Evolutionary conservation across 768 basidiomycete species (phyloP), one percentile per base, ranked within the genome.

Genomic region (button mushroom (Agaricus bisporus)): DNA sequence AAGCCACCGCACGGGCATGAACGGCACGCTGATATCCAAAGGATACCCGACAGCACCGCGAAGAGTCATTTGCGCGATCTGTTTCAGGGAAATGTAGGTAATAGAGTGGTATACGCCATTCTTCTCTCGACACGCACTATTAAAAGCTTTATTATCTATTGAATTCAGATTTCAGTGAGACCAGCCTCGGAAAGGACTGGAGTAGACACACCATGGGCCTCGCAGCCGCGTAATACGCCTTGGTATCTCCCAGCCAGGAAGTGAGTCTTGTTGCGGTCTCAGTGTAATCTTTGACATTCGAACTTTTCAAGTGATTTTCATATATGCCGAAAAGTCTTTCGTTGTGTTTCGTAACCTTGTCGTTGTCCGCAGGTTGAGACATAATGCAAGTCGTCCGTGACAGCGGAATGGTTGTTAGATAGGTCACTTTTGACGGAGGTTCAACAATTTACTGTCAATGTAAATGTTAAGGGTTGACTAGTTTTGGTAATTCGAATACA

Each of bases 161-260:
- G 25, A 28, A 29, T 54, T 44, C 5, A 49, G 25, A 28, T 26
- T 54, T 44, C 5, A 49, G 60, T 20, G 56, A 48, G 14, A 48
- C 7, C 32, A 11, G 4, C 14, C 8, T 32, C 20, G 37, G 11
- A 58, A n/a, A 54, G 37, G 4, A 44, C 15, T 6, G 4, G 5
- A n/a, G n/a, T 22, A 45, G 7, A 60, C 68, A 56, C 54, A 80
- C 82, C 66, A 77, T 73, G 42, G 70, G 73, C 35, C 78, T 73
- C 41, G 79, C 81, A 29, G 56, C 67, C 0, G 62, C 44, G 60
- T 83, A 83, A 59, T 83, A 83, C 1, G 81, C 81, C 57, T 73
- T 75, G 39, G 71, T 68, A 48, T 74, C 73, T 22, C 60, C 45
- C 39, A 81, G 60, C 79, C 79, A 83, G 2, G n/a, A 5, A 1